These are phyloP conservation scores for Hypoxylon sp. DNA, from an alignment of 2,329 filamentous ascomycete genomes.

Conservation along the genomic window DNA sequence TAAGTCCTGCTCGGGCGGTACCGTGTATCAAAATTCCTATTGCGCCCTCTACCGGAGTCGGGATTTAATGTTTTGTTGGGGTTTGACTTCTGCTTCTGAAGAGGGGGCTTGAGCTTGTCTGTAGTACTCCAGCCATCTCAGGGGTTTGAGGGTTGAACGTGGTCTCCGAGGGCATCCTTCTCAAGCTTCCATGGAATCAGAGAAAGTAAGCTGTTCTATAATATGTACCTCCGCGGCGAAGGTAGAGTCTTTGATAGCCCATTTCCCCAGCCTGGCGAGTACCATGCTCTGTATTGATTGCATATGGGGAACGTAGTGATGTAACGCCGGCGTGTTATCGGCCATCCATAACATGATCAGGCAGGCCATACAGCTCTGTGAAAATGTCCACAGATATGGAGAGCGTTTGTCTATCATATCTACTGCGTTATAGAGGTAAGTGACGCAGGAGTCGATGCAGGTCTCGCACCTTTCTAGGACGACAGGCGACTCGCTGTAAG, in stretches of 20 bases:
- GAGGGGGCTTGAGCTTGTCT: slow-evolving; percentile 3
- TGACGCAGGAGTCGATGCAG: slow-evolving; percentile 56
- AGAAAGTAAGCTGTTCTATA: slow-evolving; percentile 48
- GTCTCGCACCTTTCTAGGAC: slow-evolving; percentile 55
- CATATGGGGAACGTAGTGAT: slow-evolving; percentile 52
- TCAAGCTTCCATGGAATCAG: slow-evolving; percentile 44
- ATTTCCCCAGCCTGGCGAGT: slow-evolving; percentile 51
- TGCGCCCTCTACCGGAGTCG: slow-evolving; percentile 9
- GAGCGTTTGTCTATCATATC: slow-evolving; percentile 57
- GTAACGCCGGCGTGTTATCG: slow-evolving; percentile 51
- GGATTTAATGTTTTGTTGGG: slow-evolving; percentile 12
- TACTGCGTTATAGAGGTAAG: slow-evolving; percentile 55
- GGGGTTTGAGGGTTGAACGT: background rate
- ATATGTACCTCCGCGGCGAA: slow-evolving; percentile 52
- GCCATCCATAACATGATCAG: slow-evolving; percentile 55
- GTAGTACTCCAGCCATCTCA: background rate
- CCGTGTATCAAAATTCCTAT: slow-evolving; percentile 16
- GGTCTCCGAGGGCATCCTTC: background rate
- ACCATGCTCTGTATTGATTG: slow-evolving; percentile 51
- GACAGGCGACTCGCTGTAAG: slow-evolving; percentile 47
- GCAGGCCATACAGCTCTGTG: slow-evolving; percentile 56
- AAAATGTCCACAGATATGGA: slow-evolving; percentile 58
- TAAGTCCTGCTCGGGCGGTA: slow-evolving; percentile 19
- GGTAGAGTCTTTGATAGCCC: slow-evolving; percentile 55
- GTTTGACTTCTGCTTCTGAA: slow-evolving; percentile 6